These are phyloP conservation scores for Chlamydomonas sphaeroides DNA, from an alignment of 139 green algal genomes.

Conservation along the genomic window DNA sequence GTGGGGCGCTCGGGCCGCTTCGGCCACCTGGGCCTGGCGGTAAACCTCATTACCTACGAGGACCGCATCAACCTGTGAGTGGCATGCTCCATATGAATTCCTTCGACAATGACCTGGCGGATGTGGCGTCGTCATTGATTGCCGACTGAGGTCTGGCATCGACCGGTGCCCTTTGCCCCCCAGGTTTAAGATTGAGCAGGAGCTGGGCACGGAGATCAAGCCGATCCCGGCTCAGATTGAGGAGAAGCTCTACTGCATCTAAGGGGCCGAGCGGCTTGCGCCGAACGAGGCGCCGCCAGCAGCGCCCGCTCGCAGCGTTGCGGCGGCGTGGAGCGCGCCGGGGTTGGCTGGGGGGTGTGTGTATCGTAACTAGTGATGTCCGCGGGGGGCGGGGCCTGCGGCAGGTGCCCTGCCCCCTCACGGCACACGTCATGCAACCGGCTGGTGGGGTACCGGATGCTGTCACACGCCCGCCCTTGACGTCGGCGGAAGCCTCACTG, in stretches of 20 bases:
- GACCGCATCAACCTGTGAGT: slow-evolving; percentile 96
- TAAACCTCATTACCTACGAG: slow-evolving; percentile 99
- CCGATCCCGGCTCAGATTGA: slow-evolving; percentile 98
- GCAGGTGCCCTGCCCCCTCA: too few relatives aligned
- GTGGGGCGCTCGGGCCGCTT: slow-evolving; percentile 97
- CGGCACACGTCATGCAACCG: too few relatives aligned
- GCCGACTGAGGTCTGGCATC: background rate
- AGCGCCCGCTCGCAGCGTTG: background rate
- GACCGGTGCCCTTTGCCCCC: background rate
- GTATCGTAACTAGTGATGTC: too few relatives aligned
- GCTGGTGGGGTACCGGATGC: too few relatives aligned
- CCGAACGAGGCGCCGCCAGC: slow-evolving; percentile 10
- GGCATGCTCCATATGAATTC: too few relatives aligned
- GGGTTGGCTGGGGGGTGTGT: too few relatives aligned
- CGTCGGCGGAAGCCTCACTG: too few relatives aligned
- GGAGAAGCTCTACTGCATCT: slow-evolving; percentile 93
- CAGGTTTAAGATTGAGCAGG: slow-evolving; percentile 97
- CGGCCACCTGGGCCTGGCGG: slow-evolving; percentile 97
- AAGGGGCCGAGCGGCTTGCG: background rate
- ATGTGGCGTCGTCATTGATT: too few relatives aligned
- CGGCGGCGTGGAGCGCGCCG: too few relatives aligned
- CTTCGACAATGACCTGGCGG: background rate
- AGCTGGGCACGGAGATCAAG: slow-evolving; percentile 99
- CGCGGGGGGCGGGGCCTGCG: too few relatives aligned
- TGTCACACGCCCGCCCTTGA: too few relatives aligned